A percentile compares a stretch with the other conserved stretches of the same genome.
Conservation (phyloP, 805 yeast species). For the Metschnikowia proteae region DNA sequence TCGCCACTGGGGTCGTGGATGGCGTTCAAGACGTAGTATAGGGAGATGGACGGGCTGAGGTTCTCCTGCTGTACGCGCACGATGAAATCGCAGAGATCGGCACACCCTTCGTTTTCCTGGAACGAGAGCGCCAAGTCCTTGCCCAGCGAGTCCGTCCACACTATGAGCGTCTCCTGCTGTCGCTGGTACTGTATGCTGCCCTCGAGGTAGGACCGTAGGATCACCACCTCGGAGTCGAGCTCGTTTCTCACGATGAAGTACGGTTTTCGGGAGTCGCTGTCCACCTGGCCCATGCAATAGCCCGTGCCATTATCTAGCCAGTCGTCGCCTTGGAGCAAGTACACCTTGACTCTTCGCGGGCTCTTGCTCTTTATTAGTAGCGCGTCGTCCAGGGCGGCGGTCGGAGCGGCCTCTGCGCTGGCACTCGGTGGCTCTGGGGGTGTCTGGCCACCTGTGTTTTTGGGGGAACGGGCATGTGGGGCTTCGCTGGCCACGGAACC, state of each 20-base stretch:
- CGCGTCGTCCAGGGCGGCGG: background rate
- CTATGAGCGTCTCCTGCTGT: constrained; percentile 90
- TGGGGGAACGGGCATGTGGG: background rate
- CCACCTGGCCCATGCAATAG: constrained; percentile 68
- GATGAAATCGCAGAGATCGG: constrained; percentile 75
- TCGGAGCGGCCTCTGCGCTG: too few species aligned
- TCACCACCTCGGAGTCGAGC: constrained; percentile 49
- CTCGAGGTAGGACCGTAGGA: constrained; percentile 63
- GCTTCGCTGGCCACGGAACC: background rate
- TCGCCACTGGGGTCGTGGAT: constrained; percentile 22
- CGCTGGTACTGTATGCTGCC: constrained; percentile 83
- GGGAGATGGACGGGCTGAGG: constrained; percentile 60
- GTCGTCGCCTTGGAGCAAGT: constrained; percentile 69
- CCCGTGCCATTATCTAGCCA: constrained; percentile 97
- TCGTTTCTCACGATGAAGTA: constrained; percentile 73
- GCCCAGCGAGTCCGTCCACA: constrained; percentile 81
- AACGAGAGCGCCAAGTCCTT: constrained; percentile 84
- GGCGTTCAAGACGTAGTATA: constrained; percentile 57
- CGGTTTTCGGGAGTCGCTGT: constrained; percentile 39
- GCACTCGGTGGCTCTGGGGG: background rate
- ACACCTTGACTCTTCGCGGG: constrained; percentile 88
- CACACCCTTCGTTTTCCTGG: constrained; percentile 89
- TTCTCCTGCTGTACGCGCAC: constrained; percentile 58
- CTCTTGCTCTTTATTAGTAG: constrained; percentile 16
- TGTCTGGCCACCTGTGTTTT: background rate